phyloP scores from a whole-genome alignment of 1,139 yeast species.

The Geotrichum histeridarum region DNA sequence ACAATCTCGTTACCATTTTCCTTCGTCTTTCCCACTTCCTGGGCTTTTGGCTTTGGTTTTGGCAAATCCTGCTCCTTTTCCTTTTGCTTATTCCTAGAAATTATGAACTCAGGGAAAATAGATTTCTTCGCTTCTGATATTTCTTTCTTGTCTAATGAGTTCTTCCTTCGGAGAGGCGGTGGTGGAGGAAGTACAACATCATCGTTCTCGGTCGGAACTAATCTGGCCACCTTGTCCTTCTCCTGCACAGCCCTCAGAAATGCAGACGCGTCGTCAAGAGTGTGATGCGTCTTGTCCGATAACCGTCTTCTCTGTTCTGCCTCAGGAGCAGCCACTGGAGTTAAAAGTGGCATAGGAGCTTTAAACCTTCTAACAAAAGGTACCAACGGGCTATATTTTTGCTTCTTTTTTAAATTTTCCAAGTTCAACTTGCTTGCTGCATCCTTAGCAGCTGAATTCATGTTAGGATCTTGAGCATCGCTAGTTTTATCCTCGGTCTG shows the following conservation, averaged over 20 bases:
- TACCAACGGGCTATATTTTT: neutral
- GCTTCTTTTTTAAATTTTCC: neutral
- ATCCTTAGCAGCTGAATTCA: too few relatives aligned
- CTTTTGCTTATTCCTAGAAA: neutral
- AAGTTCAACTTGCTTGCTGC: too few relatives aligned
- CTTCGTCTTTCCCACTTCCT: neutral
- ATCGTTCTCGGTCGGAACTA: neutral
- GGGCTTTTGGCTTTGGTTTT: neutral
- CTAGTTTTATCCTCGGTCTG: too few relatives aligned
- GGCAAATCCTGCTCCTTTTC: neutral
- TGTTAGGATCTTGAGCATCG: too few relatives aligned
- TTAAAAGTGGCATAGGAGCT: neutral
- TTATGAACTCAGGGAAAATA: neutral
- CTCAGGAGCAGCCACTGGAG: neutral
- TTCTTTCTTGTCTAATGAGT: neutral
- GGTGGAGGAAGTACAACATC: neutral
- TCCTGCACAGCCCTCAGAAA: neutral
- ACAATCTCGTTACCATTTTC: neutral
- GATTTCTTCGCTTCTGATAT: neutral
- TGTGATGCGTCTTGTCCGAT: neutral
- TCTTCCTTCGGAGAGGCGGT: neutral
- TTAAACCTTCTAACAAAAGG: neutral
- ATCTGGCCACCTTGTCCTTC: neutral
- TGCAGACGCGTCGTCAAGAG: neutral
- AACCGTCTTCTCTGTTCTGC: neutral